A percentile compares a stretch with the other conserved stretches of the same genome.
Evolutionary conservation across 2,329 filamentous ascomycete genomes (phyloP).

Genomic region (Hypoxylon sp.): DNA sequence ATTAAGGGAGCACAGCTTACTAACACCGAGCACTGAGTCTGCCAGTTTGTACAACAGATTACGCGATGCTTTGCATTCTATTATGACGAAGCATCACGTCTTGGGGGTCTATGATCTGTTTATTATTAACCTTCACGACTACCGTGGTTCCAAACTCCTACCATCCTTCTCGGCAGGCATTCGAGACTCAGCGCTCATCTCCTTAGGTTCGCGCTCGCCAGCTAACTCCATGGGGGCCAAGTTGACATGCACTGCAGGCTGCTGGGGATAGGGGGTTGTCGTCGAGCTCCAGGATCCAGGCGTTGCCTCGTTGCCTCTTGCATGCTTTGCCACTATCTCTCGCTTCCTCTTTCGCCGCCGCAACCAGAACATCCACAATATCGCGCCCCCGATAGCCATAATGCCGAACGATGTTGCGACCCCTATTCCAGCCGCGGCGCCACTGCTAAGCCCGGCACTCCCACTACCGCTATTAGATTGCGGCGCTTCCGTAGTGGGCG

Average conservation of each 20-base stretch:
- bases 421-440: conserved; percentile 31
- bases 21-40: not conserved
- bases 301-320: not conserved
- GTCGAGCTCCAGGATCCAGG: conserved; percentile 17
- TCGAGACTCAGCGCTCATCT: conserved; percentile 25
- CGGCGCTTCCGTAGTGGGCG: not conserved
- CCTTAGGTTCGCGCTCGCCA: conserved; percentile 15
- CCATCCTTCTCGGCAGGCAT: conserved; percentile 23
- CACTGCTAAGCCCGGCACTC: conserved; percentile 21
- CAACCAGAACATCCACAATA: conserved; percentile 32
- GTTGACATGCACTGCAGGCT: conserved; percentile 19
- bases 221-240: conserved; percentile 32
- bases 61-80: conserved; percentile 1
- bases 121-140: not conserved
- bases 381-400: conserved; percentile 17
- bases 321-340: not conserved
- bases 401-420: conserved; percentile 21
- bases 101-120: not conserved
- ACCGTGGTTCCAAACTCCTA: conserved; percentile 11
- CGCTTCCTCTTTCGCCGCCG: conserved; percentile 24
- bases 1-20: not conserved
- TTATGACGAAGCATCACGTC: not conserved
- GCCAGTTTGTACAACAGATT: not conserved
- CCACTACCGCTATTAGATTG: not conserved
- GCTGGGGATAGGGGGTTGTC: not conserved